A percentile compares a stretch with the other conserved stretches of the same genome.
phyloP scores from a whole-genome alignment of 2,329 filamentous ascomycete genomes.

The Aaosphaeria pasadenensis region DNA sequence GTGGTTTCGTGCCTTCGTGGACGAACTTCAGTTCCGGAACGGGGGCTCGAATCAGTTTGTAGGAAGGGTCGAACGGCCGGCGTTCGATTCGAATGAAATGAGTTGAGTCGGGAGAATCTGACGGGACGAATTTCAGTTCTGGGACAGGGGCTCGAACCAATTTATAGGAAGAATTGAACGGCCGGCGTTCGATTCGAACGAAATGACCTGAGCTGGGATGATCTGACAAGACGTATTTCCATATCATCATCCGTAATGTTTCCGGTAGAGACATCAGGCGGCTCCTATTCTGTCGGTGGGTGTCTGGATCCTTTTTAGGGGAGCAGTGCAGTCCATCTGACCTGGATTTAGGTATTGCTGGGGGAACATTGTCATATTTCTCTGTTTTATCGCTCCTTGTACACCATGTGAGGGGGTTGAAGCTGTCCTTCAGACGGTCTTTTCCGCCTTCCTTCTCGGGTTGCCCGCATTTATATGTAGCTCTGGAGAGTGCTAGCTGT shows the following conservation, averaged over 20 bases:
- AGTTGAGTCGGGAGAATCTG: constrained; percentile 8
- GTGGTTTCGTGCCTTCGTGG: not conserved
- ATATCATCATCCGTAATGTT: constrained; percentile 22
- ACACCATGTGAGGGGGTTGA: too few relatives aligned
- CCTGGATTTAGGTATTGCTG: too few relatives aligned
- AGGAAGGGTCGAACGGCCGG: not conserved
- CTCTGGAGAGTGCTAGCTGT: too few relatives aligned
- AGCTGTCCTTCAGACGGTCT: too few relatives aligned
- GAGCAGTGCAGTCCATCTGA: too few relatives aligned
- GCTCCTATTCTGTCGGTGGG: constrained; percentile 6
- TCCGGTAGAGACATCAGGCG: constrained; percentile 17
- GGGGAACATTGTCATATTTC: too few relatives aligned
- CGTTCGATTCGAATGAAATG: constrained; percentile 12
- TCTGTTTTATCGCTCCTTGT: too few relatives aligned
- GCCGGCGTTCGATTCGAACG: constrained; percentile 11
- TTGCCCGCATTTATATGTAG: too few relatives aligned
- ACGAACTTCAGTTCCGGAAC: not conserved
- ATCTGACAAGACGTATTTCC: constrained; percentile 15
- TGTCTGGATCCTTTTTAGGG: not conserved
- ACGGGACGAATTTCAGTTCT: constrained; percentile 1
- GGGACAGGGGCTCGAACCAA: not conserved
- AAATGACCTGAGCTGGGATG: constrained; percentile 5
- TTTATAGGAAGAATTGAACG: not conserved
- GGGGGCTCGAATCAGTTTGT: not conserved
- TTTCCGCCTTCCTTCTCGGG: too few relatives aligned